phyloP scores from a whole-genome alignment of 1,284 basidiomycete species.

The Phylloporus gajari region DNA sequence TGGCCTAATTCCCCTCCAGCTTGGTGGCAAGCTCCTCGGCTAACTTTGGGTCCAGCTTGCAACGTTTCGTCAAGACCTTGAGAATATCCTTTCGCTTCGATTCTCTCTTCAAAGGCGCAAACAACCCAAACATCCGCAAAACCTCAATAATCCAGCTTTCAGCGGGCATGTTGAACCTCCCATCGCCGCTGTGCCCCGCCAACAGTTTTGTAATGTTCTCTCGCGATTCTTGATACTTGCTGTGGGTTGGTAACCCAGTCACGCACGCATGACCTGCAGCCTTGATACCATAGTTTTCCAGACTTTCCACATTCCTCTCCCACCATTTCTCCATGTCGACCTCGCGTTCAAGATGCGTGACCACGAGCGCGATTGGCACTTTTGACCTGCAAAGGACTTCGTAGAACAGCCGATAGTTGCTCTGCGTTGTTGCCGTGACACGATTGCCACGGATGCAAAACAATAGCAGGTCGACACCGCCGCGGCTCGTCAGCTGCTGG shows the following conservation, averaged over 20 bases:
- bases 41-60: background rate
- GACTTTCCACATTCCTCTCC: background rate
- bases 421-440: conserved; percentile 5
- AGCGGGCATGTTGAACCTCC: conserved; percentile 7
- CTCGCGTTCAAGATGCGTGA: conserved; percentile 4
- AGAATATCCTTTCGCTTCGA: background rate
- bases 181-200: conserved; percentile 7
- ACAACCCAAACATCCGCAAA: background rate
- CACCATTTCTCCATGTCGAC: conserved; percentile 9
- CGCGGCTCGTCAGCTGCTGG: background rate
- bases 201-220: conserved; percentile 1
- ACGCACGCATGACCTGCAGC: conserved; percentile 8
- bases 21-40: conserved; percentile 6
- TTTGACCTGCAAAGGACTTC: conserved; percentile 6
- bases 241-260: background rate
- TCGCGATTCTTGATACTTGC: conserved; percentile 6
- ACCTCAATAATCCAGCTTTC: conserved; percentile 8
- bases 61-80: conserved; percentile 1
- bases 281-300: background rate
- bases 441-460: conserved; percentile 7
- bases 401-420: conserved; percentile 8
- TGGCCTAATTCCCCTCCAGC: conserved; percentile 11
- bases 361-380: conserved; percentile 4
- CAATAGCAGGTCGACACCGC: background rate
- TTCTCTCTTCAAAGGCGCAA: conserved; percentile 2